Percentiles rank a stretch among this genome's conserved stretches.
phyloP scores from a whole-genome alignment of 2,329 filamentous ascomycete species.

The Ophiostoma pallidulum region DNA sequence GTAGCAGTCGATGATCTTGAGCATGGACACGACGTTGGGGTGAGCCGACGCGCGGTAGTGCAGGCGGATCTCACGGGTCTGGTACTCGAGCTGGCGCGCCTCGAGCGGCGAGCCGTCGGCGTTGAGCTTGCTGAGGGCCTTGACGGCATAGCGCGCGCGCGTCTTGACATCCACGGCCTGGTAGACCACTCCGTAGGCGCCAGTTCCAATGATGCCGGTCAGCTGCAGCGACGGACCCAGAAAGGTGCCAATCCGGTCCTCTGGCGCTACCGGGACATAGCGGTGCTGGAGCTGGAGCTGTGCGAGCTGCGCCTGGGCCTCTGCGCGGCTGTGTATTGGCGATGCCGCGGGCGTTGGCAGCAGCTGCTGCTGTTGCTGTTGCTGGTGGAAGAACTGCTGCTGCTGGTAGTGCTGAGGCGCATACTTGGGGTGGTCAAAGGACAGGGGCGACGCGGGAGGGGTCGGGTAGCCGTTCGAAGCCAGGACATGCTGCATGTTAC shows the following conservation, averaged over 20 bases:
- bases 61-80: conserved; percentile 83
- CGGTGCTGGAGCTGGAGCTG: conserved; percentile 31
- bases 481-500: conserved; percentile 52
- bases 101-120: conserved; percentile 62
- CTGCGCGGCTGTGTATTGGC: too few species aligned
- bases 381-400: conserved; percentile 24
- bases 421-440: conserved; percentile 40
- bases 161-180: conserved; percentile 76
- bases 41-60: conserved; percentile 86
- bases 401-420: conserved; percentile 26
- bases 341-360: too few species aligned
- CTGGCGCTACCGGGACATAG: conserved; percentile 55
- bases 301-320: conserved; percentile 21
- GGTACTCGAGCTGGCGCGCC: conserved; percentile 76
- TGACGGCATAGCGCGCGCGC: conserved; percentile 81
- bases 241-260: conserved; percentile 77
- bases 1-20: conserved; percentile 88
- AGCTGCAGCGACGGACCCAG: conserved; percentile 77
- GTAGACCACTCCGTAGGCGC: conserved; percentile 96
- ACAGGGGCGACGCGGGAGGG: conserved; percentile 47
- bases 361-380: conserved; percentile 32
- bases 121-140: conserved; percentile 90
- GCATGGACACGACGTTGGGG: conserved; percentile 84
- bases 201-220: conserved; percentile 77
- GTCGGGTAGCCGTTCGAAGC: conserved; percentile 45